phyloP scores from a whole-genome alignment of 2,329 filamentous ascomycete genomes.

The Botryotinia calthae region DNA sequence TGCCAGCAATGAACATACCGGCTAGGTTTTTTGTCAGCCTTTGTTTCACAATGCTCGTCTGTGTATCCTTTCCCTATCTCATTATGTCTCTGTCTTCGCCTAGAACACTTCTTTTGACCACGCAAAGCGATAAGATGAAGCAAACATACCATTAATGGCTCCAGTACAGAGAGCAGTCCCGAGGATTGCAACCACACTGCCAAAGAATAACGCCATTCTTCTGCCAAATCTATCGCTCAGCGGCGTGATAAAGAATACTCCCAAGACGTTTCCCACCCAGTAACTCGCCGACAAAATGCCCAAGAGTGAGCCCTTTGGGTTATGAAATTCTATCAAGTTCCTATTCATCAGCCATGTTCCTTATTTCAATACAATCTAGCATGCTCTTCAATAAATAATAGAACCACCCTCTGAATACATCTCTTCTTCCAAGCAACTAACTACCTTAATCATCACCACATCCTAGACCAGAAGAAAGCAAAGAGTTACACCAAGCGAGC shows the following conservation, averaged over 20 bases:
- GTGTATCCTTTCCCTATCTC: not conserved
- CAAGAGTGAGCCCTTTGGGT: constrained; percentile 24
- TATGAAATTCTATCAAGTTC: constrained; percentile 24
- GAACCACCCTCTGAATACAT: not conserved
- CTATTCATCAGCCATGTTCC: not conserved
- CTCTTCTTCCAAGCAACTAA: not conserved
- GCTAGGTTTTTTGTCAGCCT: not conserved
- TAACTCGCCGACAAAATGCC: constrained; percentile 26
- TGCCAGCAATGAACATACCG: constrained; percentile 19
- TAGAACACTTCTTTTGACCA: not conserved
- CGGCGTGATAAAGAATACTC: constrained; percentile 26
- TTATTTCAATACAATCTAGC: not conserved
- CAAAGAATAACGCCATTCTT: constrained; percentile 18
- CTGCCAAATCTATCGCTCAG: constrained; percentile 18
- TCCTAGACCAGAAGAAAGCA: not conserved
- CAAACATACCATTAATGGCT: constrained; percentile 12
- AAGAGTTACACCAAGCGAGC: not conserved
- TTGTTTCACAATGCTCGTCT: no score
- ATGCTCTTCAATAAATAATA: not conserved
- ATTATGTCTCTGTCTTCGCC: not conserved
- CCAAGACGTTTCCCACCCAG: constrained; percentile 28
- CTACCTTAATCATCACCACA: no score
- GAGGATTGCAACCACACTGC: constrained; percentile 17
- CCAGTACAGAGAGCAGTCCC: constrained; percentile 19
- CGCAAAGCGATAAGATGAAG: not conserved